These are phyloP conservation scores for Dalechampia spathulata DNA, from an alignment of 441 rosid species.

Conservation along the genomic window DNA sequence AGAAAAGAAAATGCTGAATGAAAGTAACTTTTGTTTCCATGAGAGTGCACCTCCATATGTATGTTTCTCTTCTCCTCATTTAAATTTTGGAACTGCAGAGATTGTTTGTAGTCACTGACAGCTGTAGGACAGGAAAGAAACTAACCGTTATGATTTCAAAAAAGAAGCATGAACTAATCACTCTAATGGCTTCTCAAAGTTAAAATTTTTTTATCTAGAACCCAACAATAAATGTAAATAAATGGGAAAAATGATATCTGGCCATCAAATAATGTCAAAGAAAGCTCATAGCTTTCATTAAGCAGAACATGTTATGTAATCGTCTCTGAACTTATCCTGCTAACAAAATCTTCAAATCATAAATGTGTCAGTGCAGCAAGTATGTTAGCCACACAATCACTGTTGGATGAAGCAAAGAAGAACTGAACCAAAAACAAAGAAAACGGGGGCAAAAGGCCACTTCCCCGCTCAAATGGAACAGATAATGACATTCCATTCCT, in stretches of 20 bases:
- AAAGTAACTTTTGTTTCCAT: not conserved
- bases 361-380: no score
- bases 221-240: not conserved
- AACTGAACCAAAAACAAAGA: no score
- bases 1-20: conserved; percentile 10
- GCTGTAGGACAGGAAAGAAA: conserved; percentile 42
- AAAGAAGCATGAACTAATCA: not conserved
- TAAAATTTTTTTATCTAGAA: not conserved
- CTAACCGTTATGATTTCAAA: not conserved
- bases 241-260: not conserved
- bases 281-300: no score
- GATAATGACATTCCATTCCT: no score
- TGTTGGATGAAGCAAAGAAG: no score
- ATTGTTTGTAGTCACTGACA: conserved; percentile 87
- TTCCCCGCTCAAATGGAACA: no score
- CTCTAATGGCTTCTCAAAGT: not conserved
- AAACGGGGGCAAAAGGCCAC: no score
- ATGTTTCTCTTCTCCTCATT: conserved; percentile 96
- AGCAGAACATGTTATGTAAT: no score
- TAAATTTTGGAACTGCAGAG: conserved; percentile 95
- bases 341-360: no score
- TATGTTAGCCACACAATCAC: no score
- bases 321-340: no score
- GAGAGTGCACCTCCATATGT: conserved; percentile 62
- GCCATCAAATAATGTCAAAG: not conserved